phyloP scores from a whole-genome alignment of 2,329 filamentous ascomycete genomes.

The Thelonectria olida region DNA sequence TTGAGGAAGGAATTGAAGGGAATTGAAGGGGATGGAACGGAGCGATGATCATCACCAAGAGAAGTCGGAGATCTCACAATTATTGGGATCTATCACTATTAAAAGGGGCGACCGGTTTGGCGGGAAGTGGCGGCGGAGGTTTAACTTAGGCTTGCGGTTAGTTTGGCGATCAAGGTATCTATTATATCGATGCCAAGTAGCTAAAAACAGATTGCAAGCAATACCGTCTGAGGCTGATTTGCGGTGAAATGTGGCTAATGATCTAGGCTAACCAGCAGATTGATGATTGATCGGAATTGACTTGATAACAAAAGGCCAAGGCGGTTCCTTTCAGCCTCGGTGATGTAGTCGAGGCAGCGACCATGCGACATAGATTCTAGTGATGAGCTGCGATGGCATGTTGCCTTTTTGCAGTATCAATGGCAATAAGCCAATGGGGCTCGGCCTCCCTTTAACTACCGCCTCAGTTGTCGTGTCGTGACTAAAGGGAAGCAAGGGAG shows the following conservation, averaged over 20 bases:
- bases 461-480: too few relatives aligned
- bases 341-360: too few relatives aligned
- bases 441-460: too few relatives aligned
- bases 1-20: not conserved
- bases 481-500: too few relatives aligned
- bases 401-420: too few relatives aligned
- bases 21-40: not conserved
- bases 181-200: not conserved
- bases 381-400: too few relatives aligned
- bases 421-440: too few relatives aligned
- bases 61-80: not conserved
- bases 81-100: slow-evolving; percentile 16
- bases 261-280: too few relatives aligned
- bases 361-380: too few relatives aligned
- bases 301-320: too few relatives aligned
- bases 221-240: not conserved
- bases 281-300: too few relatives aligned
- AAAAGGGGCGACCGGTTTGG: slow-evolving; percentile 50
- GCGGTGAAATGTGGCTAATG: not conserved
- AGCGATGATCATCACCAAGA: not conserved
- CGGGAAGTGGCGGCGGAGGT: slow-evolving; percentile 47
- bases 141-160: slow-evolving; percentile 27
- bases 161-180: not conserved
- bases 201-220: not conserved
- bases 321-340: too few relatives aligned